Evolutionary conservation across 495 filamentous ascomycete species (phyloP).

Genomic region (Xylaria cubensis): DNA sequence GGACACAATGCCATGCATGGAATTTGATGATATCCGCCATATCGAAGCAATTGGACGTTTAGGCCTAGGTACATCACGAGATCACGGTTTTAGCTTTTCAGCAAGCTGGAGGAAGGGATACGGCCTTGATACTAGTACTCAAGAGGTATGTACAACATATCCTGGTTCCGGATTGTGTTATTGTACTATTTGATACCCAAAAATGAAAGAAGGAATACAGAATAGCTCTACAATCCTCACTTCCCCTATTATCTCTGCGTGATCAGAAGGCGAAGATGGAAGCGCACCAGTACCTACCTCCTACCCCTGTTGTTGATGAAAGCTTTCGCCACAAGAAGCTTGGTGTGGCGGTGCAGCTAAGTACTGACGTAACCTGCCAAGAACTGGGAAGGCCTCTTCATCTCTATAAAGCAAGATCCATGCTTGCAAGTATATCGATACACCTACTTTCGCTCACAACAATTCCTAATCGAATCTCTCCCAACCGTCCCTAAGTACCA

Average conservation of each 20-base stretch:
- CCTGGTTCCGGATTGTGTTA: background rate
- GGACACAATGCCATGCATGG: background rate
- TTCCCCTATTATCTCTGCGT: background rate
- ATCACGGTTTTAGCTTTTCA: constrained; percentile 11
- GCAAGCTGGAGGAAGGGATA: background rate
- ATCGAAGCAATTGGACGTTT: background rate
- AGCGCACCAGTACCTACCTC: no score
- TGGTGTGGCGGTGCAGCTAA: constrained; percentile 15
- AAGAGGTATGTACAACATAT: background rate
- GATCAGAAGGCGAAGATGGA: no score
- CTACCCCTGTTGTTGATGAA: no score
- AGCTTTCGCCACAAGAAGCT: constrained; percentile 22
- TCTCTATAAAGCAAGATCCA: background rate
- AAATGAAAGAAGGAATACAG: background rate
- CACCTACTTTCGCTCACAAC: background rate
- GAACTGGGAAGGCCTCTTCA: constrained; percentile 3
- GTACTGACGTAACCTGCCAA: constrained; percentile 20
- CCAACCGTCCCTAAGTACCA: background rate
- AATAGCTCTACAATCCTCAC: background rate
- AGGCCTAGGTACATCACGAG: background rate
- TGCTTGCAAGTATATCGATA: background rate
- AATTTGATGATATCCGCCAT: background rate
- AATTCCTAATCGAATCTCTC: background rate
- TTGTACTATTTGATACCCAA: constrained; percentile 19
- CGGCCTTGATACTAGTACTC: background rate